Conservation (phyloP, 148 eudicot genomes). For the Vaccinium darrowii region DNA sequence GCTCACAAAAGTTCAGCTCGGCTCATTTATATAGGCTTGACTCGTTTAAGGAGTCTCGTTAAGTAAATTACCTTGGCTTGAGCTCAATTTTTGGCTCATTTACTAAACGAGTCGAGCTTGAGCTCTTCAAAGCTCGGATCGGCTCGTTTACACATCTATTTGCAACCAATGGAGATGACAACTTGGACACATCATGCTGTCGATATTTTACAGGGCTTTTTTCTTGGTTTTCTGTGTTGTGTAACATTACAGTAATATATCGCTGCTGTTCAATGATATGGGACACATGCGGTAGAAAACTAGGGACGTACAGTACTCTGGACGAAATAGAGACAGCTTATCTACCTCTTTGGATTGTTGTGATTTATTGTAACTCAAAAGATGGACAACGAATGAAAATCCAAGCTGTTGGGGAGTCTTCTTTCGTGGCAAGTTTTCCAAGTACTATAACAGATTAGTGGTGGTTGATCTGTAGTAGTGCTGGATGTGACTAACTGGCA, state of each 20-base stretch:
- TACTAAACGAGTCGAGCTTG: too few species aligned
- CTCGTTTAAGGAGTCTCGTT: too few species aligned
- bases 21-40: too few species aligned
- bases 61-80: too few species aligned
- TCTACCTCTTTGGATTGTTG: conserved; percentile 15
- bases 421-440: not conserved
- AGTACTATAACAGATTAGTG: conserved; percentile 16
- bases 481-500: conserved; percentile 24
- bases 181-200: not conserved
- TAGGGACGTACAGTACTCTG: not conserved
- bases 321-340: conserved; percentile 1
- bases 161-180: not conserved
- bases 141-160: not conserved
- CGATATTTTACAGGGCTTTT: not conserved
- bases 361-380: conserved; percentile 20
- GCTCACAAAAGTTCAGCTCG: too few species aligned
- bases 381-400: not conserved
- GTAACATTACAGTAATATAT: not conserved
- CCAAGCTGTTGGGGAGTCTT: not conserved
- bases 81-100: too few species aligned
- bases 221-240: not conserved
- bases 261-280: not conserved
- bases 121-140: too few species aligned
- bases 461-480: not conserved
- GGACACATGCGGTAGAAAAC: not conserved